Conservation (phyloP, 2,329 filamentous ascomycete genomes). For the Phoma sp. region DNA sequence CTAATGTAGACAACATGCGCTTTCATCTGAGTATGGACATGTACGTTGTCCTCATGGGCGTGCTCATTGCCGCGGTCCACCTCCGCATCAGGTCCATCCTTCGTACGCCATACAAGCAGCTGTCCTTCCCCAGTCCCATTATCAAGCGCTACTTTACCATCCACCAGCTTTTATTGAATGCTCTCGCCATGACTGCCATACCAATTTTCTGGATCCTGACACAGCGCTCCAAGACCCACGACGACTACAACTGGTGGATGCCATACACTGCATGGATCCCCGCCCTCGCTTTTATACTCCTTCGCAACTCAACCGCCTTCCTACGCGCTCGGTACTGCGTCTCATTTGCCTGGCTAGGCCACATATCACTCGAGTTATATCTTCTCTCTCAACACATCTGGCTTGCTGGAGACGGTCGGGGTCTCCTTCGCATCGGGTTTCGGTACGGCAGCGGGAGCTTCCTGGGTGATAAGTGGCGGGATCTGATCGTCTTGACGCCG, state of each 20-base stretch:
- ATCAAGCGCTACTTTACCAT: constrained; percentile 24
- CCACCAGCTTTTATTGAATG: constrained; percentile 19
- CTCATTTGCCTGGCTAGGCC: constrained; percentile 61
- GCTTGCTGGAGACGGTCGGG: constrained; percentile 64
- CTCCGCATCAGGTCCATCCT: constrained; percentile 31
- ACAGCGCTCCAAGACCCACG: constrained; percentile 42
- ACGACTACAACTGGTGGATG: constrained; percentile 58
- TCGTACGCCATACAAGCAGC: constrained; percentile 12
- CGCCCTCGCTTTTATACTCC: constrained; percentile 58
- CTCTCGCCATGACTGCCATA: constrained; percentile 33
- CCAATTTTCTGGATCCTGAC: constrained; percentile 45
- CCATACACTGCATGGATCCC: constrained; percentile 62
- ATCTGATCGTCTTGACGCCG: constrained; percentile 49
- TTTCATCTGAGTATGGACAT: constrained; percentile 61
- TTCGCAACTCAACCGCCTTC: constrained; percentile 57
- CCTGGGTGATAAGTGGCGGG: constrained; percentile 39
- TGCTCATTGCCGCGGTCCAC: constrained; percentile 56
- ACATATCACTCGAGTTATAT: constrained; percentile 64
- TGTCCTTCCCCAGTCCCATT: constrained; percentile 26
- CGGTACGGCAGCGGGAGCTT: constrained; percentile 35
- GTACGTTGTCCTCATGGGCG: constrained; percentile 63
- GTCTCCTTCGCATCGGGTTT: constrained; percentile 52
- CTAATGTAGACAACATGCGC: constrained; percentile 57
- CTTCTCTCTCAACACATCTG: constrained; percentile 67
- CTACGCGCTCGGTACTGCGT: constrained; percentile 54